Conservation (phyloP, 2,329 filamentous ascomycete species). For the Cercospora zeina region DNA sequence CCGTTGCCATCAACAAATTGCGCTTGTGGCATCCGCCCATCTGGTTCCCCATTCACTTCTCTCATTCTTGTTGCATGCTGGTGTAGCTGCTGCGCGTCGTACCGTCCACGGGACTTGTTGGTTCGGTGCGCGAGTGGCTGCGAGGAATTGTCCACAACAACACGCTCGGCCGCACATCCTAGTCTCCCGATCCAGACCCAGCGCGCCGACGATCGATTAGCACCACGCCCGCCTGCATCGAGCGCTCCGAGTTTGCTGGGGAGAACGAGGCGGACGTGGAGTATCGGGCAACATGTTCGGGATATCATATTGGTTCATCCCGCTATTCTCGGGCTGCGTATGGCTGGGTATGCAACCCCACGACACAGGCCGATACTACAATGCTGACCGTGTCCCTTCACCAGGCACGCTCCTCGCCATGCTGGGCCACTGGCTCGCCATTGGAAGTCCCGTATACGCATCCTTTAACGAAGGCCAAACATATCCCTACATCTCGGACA, state of each 20-base stretch:
- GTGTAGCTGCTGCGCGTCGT: neutral
- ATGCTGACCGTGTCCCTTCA: neutral
- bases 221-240: constrained; percentile 5
- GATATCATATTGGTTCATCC: constrained; percentile 62
- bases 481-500: constrained; percentile 60
- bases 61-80: neutral
- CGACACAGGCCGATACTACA: constrained; percentile 1
- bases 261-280: neutral
- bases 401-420: constrained; percentile 66
- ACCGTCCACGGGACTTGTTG: neutral
- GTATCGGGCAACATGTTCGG: constrained; percentile 39
- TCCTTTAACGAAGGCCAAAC: constrained; percentile 60
- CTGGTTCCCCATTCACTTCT: too few relatives aligned
- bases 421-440: constrained; percentile 67
- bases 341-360: constrained; percentile 54
- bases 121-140: neutral
- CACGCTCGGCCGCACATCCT: constrained; percentile 1
- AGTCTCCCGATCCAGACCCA: neutral
- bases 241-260: neutral
- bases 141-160: neutral
- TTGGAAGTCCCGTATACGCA: constrained; percentile 58
- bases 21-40: neutral
- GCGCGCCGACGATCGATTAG: neutral
- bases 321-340: constrained; percentile 63
- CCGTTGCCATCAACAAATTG: neutral